A percentile compares a stretch with the other conserved stretches of the same genome.
Evolutionary conservation across 2,329 filamentous ascomycete species (phyloP).

Genomic region (Berkeleyomyces rouxiae): DNA sequence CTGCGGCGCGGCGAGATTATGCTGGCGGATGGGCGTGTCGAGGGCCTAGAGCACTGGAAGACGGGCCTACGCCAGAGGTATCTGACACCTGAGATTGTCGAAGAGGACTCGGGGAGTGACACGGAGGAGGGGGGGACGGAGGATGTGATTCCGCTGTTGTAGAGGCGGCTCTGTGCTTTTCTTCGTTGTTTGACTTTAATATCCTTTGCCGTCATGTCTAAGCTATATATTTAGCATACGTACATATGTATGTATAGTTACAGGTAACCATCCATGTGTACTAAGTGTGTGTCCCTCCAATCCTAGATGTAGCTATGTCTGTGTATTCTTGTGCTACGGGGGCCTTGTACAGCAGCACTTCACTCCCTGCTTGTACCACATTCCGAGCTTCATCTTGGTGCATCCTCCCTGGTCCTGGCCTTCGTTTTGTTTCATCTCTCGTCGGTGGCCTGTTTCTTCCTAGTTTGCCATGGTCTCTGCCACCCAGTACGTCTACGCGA

Average conservation of each 20-base stretch:
- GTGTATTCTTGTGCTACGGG: too few relatives aligned
- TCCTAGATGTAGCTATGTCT: too few relatives aligned
- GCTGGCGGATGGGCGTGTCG: conserved; percentile 20
- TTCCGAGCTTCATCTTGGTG: too few relatives aligned
- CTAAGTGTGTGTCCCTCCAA: too few relatives aligned
- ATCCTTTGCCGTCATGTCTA: neutral
- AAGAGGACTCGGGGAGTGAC: neutral
- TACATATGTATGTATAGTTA: neutral
- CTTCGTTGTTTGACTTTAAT: neutral
- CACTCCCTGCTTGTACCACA: too few relatives aligned
- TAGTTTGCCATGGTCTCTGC: too few relatives aligned
- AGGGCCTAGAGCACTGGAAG: conserved; percentile 24
- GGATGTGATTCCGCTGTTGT: neutral
- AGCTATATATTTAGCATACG: neutral
- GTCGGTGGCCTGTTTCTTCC: too few relatives aligned
- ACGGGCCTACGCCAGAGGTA: conserved; percentile 17
- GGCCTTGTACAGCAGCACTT: too few relatives aligned
- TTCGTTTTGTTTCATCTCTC: too few relatives aligned
- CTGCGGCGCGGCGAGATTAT: conserved; percentile 26
- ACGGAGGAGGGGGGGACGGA: neutral
- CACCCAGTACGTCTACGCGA: too few relatives aligned
- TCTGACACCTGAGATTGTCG: neutral
- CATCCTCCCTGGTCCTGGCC: too few relatives aligned
- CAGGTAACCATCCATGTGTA: too few relatives aligned
- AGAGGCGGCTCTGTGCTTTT: neutral